A percentile compares a stretch with the other conserved stretches of the same genome.
Conservation (phyloP, 2,329 filamentous ascomycete genomes). For the Cucurbitaria berberidis region DNA sequence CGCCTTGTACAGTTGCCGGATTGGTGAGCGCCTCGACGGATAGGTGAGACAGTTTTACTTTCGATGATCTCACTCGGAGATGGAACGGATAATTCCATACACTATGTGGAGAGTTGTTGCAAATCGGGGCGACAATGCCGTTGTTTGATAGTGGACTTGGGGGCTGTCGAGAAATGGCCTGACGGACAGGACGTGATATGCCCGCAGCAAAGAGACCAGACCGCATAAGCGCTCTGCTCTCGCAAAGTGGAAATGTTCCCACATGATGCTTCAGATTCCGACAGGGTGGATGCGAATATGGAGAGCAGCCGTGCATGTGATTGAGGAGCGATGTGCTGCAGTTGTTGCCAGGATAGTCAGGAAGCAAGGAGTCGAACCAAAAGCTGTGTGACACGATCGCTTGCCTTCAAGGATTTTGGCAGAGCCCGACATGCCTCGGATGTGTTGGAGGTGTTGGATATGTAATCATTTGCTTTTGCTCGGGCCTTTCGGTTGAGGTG, state of each 20-base stretch:
- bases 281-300: not conserved
- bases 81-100: not conserved
- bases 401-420: not conserved
- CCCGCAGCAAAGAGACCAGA: not conserved
- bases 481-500: conserved; percentile 7
- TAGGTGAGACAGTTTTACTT: too few species aligned
- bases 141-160: not conserved
- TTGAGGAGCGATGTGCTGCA: not conserved
- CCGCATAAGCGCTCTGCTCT: not conserved
- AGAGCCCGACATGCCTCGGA: too few species aligned
- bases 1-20: conserved; percentile 2
- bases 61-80: not conserved
- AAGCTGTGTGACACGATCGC: not conserved
- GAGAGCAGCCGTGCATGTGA: not conserved
- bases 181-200: not conserved
- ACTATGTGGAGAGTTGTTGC: not conserved
- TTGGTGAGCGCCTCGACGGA: not conserved
- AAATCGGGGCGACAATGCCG: not conserved
- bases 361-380: not conserved
- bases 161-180: not conserved
- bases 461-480: not conserved
- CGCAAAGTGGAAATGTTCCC: not conserved
- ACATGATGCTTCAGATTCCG: not conserved
- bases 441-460: too few species aligned
- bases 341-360: not conserved